Base-by-base conservation (phyloP, 805 yeast genomes). In the Teunomyces gatunensis region DNA sequence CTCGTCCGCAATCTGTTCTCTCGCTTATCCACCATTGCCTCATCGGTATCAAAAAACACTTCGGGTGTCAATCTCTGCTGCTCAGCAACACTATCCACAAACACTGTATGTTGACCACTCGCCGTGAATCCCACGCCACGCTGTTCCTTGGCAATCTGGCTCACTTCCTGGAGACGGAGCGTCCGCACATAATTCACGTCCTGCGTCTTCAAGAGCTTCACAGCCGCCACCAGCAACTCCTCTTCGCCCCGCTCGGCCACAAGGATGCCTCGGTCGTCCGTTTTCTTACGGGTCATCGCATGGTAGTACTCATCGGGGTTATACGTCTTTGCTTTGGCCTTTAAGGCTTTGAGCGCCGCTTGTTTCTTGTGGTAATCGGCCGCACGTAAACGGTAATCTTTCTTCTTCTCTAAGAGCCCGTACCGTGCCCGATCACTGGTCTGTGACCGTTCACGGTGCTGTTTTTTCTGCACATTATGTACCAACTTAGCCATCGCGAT, bases 301-400 rank as follows among this genome's bases (percentile, higher is more conserved):
- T 89, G 96, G 67, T 92, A 90, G 71, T 87, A 94, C 67, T 94
- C 99, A 76, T 94, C 99, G 12, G 95, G 96, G 63, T 94, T 94
- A 56, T 89, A 78, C 39, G 77, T 75, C 32, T 76, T 71, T 1
- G 87, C 95, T 62, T 89, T 92, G 36, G 75, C 74, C 54, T 87
- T 81, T 48, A 94, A 76, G 1, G 85, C 75, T 68, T 87, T 87
- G 45, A 94, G 57, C 32, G 81, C 83, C 12, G 81, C 81, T 60
- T 80, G 79, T 55, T 80, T 80, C 65, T 77, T 73, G 59, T 80
- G 84, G 55, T 68, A 80, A 58, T 80, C 82, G 15, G 73, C 75
- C 4, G 84, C 83, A 59, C 85, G 67, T 34, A 80, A 60, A 49
- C 59, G 60, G 56, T 73, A 73, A 57, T 73, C 78, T 57, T 73